phyloP scores from a whole-genome alignment of 192 early-diverging fungal genomes.

The Coemansia sp. region DNA sequence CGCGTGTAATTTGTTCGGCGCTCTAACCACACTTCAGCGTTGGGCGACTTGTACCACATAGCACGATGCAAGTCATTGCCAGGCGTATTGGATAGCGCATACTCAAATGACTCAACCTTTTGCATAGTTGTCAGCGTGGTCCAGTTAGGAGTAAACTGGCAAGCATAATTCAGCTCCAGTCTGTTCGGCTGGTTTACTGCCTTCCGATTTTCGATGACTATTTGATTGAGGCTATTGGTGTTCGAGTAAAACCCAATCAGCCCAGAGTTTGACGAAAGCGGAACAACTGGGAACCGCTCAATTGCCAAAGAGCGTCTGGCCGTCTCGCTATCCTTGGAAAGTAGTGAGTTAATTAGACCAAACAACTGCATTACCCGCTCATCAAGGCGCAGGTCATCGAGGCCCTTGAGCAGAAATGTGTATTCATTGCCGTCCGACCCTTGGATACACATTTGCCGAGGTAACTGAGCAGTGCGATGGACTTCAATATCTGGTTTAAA shows the following conservation, averaged over 20 bases:
- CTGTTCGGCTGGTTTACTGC: slow-evolving; percentile 80
- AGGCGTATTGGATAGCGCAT: slow-evolving; percentile 89
- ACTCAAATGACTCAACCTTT: slow-evolving; percentile 95
- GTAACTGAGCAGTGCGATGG: slow-evolving; percentile 90
- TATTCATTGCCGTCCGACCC: slow-evolving; percentile 91
- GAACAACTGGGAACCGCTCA: slow-evolving; percentile 89
- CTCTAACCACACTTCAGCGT: slow-evolving; percentile 95
- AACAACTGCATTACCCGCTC: slow-evolving; percentile 99
- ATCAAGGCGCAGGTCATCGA: slow-evolving; percentile 97
- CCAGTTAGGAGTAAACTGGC: slow-evolving; percentile 88
- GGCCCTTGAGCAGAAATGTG: slow-evolving; percentile 91
- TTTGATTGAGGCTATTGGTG: slow-evolving; percentile 87
- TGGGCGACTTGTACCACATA: slow-evolving; percentile 94
- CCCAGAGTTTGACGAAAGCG: slow-evolving; percentile 96
- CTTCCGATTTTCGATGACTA: slow-evolving; percentile 87
- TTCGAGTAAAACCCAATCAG: slow-evolving; percentile 95
- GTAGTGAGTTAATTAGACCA: slow-evolving; percentile 92
- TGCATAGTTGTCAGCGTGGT: slow-evolving; percentile 89
- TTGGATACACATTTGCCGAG: slow-evolving; percentile 77
- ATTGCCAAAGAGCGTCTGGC: slow-evolving; percentile 91
- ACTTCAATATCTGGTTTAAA: slow-evolving; percentile 83
- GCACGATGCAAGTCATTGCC: slow-evolving; percentile 95
- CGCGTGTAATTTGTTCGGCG: slow-evolving; percentile 98
- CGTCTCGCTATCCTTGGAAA: slow-evolving; percentile 83
- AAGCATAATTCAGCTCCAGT: slow-evolving; percentile 90